These are phyloP conservation scores for Cubamyces sp. DNA, from an alignment of 768 basidiomycete species.

Conservation along the genomic window DNA sequence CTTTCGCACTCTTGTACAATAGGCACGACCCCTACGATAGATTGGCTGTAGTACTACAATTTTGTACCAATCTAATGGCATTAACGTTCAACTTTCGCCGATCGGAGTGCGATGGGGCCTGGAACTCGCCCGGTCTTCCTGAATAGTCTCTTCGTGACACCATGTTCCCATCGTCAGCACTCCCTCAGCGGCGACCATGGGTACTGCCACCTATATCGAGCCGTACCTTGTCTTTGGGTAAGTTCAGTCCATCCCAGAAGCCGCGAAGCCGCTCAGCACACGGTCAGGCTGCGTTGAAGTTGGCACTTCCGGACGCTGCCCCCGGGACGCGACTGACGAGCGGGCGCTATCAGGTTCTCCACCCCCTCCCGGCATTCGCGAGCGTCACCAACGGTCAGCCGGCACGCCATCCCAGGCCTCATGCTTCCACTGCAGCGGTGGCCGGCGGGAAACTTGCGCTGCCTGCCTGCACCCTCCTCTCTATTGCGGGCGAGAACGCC, in stretches of 20 bases:
- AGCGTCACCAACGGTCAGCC: slow-evolving; percentile 5
- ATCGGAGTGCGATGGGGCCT: neutral
- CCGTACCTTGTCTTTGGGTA: slow-evolving; percentile 18
- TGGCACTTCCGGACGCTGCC: neutral
- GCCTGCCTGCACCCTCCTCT: neutral
- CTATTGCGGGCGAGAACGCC: slow-evolving; percentile 10
- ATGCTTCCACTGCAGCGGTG: slow-evolving; percentile 3
- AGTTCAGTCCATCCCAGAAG: slow-evolving; percentile 18
- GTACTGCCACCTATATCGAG: slow-evolving; percentile 25
- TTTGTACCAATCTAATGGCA: slow-evolving; percentile 19
- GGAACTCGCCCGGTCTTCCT: neutral
- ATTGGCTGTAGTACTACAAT: slow-evolving; percentile 4
- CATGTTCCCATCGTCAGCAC: slow-evolving; percentile 16
- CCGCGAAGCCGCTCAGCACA: slow-evolving; percentile 17
- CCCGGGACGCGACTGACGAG: slow-evolving; percentile 6
- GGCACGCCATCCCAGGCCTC: slow-evolving; percentile 2
- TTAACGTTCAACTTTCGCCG: neutral
- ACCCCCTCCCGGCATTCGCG: slow-evolving; percentile 1
- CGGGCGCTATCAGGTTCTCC: neutral
- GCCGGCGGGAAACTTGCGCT: neutral
- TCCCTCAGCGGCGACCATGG: slow-evolving; percentile 21
- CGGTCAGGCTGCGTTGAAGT: slow-evolving; percentile 14
- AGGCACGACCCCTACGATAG: slow-evolving; percentile 12
- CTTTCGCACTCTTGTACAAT: slow-evolving; percentile 12
- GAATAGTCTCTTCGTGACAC: slow-evolving; percentile 10